Percentiles rank a stretch among this genome's conserved stretches.
Evolutionary conservation across 306 rosid species (phyloP).

Genomic region (Trifolium dubium): DNA sequence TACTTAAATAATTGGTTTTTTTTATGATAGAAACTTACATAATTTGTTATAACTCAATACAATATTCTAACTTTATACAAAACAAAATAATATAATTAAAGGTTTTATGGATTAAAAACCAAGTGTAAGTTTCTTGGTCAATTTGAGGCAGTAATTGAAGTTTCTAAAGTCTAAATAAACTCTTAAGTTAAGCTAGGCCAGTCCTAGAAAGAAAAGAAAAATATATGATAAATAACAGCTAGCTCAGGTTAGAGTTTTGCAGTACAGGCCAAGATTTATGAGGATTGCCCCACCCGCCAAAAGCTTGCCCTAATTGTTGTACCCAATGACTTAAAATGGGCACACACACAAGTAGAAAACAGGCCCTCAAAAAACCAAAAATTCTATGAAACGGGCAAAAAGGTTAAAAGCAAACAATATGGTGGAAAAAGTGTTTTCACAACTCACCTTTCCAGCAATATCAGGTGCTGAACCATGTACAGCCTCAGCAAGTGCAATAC

Average conservation of each 20-base stretch:
- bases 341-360: background rate
- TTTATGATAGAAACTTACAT: too few species aligned
- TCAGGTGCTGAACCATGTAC: slow-evolving; percentile 99
- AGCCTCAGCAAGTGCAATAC: slow-evolving; percentile 99
- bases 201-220: background rate
- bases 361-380: background rate
- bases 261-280: background rate
- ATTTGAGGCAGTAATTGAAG: background rate
- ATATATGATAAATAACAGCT: background rate
- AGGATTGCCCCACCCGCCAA: background rate
- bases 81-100: background rate
- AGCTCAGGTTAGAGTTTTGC: background rate
- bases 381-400: slow-evolving; percentile 2
- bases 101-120: background rate
- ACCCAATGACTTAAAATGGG: slow-evolving; percentile 4
- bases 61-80: background rate
- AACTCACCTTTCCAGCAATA: slow-evolving; percentile 96
- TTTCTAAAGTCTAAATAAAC: slow-evolving; percentile 1
- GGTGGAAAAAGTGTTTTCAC: slow-evolving; percentile 14
- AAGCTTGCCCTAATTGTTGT: slow-evolving; percentile 14
- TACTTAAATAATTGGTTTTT: too few species aligned
- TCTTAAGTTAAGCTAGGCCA: background rate
- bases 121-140: background rate
- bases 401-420: slow-evolving; percentile 2
- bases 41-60: background rate